phyloP scores from a whole-genome alignment of 495 filamentous ascomycete genomes.

The Penicillium bialowiezense region DNA sequence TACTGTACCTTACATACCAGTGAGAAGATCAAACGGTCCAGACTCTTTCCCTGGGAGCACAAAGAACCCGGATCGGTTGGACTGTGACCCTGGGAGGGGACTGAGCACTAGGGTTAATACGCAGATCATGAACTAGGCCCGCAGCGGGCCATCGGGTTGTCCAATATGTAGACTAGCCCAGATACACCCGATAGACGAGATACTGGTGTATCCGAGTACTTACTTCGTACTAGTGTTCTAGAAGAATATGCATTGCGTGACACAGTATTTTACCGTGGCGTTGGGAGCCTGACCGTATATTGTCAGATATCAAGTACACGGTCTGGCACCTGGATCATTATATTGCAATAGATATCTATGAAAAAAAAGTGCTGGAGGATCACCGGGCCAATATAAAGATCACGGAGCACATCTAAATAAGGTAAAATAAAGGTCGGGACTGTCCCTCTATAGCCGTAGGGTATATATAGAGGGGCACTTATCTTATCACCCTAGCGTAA shows the following conservation, averaged over 20 bases:
- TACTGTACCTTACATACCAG: neutral
- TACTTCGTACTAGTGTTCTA: neutral
- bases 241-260: constrained; percentile 2
- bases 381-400: too few species aligned
- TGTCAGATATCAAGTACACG: too few species aligned
- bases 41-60: neutral
- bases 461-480: constrained; percentile 5
- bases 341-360: too few species aligned
- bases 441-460: neutral
- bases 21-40: neutral
- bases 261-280: constrained; percentile 1
- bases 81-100: constrained; percentile 5
- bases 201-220: neutral
- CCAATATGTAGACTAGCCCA: too few species aligned
- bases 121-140: constrained; percentile 1
- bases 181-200: neutral
- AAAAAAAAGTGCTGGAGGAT: too few species aligned
- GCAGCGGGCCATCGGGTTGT: neutral
- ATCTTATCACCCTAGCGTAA: constrained; percentile 7
- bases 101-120: constrained; percentile 6
- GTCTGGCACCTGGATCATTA: too few species aligned
- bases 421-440: neutral
- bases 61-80: neutral
- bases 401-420: neutral
- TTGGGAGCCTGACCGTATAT: neutral